Conservation (phyloP, 371 early-diverging fungal genomes). For the Nematocida displodere region DNA sequence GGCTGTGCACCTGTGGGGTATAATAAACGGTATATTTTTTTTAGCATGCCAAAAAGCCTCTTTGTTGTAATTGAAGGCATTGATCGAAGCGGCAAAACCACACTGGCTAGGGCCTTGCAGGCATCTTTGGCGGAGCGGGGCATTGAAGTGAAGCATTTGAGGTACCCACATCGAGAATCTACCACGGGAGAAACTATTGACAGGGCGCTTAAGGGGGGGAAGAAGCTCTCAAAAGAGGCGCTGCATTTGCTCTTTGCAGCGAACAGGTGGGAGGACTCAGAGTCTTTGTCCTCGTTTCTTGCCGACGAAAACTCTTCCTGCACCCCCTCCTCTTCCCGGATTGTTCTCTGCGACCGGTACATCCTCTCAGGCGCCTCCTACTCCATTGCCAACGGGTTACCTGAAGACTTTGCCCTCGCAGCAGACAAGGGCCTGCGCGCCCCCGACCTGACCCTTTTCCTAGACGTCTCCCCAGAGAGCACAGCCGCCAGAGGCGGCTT, state of each 20-base stretch:
- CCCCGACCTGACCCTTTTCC: slow-evolving; percentile 79
- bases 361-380: slow-evolving; percentile 89
- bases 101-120: slow-evolving; percentile 72
- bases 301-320: neutral
- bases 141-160: slow-evolving; percentile 6
- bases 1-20: too few species aligned
- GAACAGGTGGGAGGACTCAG: slow-evolving; percentile 74
- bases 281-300: slow-evolving; percentile 24
- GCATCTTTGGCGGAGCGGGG: slow-evolving; percentile 64
- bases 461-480: slow-evolving; percentile 75
- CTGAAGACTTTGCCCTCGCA: slow-evolving; percentile 76
- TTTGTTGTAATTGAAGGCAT: slow-evolving; percentile 74
- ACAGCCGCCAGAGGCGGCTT: slow-evolving; percentile 75
- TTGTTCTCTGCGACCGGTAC: slow-evolving; percentile 86
- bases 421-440: slow-evolving; percentile 76
- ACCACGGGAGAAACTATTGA: slow-evolving; percentile 81
- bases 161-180: slow-evolving; percentile 74
- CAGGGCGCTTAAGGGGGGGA: slow-evolving; percentile 71
- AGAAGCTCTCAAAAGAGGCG: slow-evolving; percentile 73
- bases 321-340: neutral
- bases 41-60: slow-evolving; percentile 31
- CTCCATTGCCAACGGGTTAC: slow-evolving; percentile 71
- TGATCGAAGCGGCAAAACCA: slow-evolving; percentile 87
- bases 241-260: slow-evolving; percentile 89
- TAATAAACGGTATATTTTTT: too few species aligned